phyloP scores from a whole-genome alignment of 140 eudicot species.

The Ambrosia hybrid region DNA sequence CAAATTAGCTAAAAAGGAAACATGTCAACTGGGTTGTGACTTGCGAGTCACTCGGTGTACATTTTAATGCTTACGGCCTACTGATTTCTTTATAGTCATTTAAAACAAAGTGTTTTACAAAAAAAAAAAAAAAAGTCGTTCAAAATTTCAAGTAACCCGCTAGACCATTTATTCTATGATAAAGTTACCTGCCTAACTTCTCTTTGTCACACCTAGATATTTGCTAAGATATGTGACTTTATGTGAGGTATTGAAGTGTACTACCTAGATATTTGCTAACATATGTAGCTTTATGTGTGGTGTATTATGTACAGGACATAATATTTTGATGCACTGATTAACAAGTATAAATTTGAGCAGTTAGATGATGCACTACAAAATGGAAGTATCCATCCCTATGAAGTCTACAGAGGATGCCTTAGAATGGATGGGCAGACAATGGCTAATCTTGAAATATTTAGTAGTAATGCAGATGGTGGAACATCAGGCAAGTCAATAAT shows the following conservation, averaged over 20 bases:
- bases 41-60: neutral
- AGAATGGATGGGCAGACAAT: conserved; percentile 97
- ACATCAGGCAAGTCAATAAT: conserved; percentile 59
- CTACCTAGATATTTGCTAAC: conserved; percentile 3
- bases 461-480: conserved; percentile 81
- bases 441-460: conserved; percentile 83
- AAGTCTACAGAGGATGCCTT: conserved; percentile 85
- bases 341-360: conserved; percentile 44
- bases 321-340: conserved; percentile 15
- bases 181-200: conserved; percentile 1
- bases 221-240: conserved; percentile 7
- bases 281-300: conserved; percentile 6
- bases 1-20: neutral
- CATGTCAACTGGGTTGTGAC: neutral
- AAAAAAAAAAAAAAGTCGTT: no score
- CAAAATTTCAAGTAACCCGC: neutral
- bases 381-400: conserved; percentile 75
- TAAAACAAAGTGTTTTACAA: neutral
- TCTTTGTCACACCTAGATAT: neutral
- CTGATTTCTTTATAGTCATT: neutral
- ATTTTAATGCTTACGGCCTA: neutral
- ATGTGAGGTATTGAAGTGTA: neutral
- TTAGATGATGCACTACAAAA: conserved; percentile 65
- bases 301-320: neutral
- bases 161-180: neutral